Evolutionary conservation across 495 filamentous ascomycete species (phyloP).

Genomic region (Opeltia flavorubescens): DNA sequence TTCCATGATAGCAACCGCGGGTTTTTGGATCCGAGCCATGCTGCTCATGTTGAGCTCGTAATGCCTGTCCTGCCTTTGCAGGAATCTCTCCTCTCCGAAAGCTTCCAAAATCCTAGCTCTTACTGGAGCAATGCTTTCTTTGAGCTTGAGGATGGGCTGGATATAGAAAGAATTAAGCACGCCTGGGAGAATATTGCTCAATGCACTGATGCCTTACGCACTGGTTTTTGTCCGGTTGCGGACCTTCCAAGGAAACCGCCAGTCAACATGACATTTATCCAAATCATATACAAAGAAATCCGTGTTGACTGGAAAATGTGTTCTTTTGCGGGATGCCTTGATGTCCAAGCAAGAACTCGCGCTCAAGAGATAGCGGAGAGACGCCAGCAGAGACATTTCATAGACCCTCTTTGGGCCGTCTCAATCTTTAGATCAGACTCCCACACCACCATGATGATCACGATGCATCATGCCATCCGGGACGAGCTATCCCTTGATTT

Average conservation of each 20-base stretch:
- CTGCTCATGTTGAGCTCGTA: slow-evolving; percentile 9
- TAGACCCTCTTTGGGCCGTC: slow-evolving; percentile 20
- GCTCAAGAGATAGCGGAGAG: slow-evolving; percentile 14
- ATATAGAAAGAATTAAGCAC: slow-evolving; percentile 35
- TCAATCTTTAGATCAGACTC: slow-evolving; percentile 18
- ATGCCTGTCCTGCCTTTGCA: slow-evolving; percentile 20
- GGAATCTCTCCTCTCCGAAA: slow-evolving; percentile 25
- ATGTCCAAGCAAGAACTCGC: slow-evolving; percentile 6
- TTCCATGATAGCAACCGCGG: slow-evolving; percentile 18
- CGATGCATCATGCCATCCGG: slow-evolving; percentile 23
- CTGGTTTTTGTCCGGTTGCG: slow-evolving; percentile 38
- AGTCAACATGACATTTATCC: slow-evolving; percentile 14
- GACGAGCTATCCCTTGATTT: slow-evolving; percentile 21
- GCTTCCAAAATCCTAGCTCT: slow-evolving; percentile 19
- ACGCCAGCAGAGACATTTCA: slow-evolving; percentile 18
- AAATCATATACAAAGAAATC: slow-evolving; percentile 19
- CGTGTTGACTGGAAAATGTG: slow-evolving; percentile 18
- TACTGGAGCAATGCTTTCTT: slow-evolving; percentile 27
- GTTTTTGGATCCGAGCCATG: slow-evolving; percentile 7
- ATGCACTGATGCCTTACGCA: slow-evolving; percentile 51
- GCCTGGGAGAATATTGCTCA: slow-evolving; percentile 48
- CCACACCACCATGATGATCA: slow-evolving; percentile 18
- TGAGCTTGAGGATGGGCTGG: slow-evolving; percentile 29
- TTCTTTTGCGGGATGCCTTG: slow-evolving; percentile 6
- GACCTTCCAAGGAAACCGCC: slow-evolving; percentile 4